A percentile compares a stretch with the other conserved stretches of the same genome.
Evolutionary conservation across 352 stramenopile species (phyloP).

Genomic region (Pythium dissimile): DNA sequence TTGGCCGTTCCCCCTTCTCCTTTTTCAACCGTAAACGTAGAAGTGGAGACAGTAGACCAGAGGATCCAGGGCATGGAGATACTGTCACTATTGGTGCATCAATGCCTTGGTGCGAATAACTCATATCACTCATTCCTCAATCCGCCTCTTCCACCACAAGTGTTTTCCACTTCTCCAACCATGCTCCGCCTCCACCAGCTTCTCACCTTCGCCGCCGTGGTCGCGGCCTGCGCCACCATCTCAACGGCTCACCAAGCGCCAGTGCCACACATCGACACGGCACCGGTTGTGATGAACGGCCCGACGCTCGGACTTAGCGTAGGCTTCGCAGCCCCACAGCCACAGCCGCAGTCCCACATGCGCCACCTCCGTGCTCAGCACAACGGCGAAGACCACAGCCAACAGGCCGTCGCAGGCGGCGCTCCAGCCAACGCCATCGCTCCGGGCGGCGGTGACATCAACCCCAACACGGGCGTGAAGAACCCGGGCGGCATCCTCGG

Average conservation of each 20-base stretch:
- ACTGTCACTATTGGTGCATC: too few species aligned
- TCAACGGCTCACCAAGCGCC: background rate
- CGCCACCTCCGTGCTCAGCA: background rate
- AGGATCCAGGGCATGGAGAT: too few species aligned
- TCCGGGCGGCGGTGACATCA: background rate
- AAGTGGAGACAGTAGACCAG: too few species aligned
- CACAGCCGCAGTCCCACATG: background rate
- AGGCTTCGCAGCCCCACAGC: background rate
- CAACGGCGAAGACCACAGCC: background rate
- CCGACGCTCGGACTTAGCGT: background rate
- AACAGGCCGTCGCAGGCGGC: too few species aligned
- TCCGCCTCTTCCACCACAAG: background rate
- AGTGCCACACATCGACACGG: background rate
- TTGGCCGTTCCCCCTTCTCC: too few species aligned
- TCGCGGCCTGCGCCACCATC: background rate
- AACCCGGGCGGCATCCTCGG: conserved; percentile 7
- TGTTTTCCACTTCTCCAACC: background rate
- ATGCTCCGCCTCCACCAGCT: background rate
- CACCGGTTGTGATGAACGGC: background rate
- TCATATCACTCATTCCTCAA: background rate
- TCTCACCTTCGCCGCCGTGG: background rate
- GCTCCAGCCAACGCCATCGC: background rate
- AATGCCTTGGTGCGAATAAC: too few species aligned
- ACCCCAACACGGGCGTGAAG: conserved; percentile 5
- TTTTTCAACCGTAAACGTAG: too few species aligned